phyloP scores from a whole-genome alignment of 163 green algal species.

The Prototheca cutis region DNA sequence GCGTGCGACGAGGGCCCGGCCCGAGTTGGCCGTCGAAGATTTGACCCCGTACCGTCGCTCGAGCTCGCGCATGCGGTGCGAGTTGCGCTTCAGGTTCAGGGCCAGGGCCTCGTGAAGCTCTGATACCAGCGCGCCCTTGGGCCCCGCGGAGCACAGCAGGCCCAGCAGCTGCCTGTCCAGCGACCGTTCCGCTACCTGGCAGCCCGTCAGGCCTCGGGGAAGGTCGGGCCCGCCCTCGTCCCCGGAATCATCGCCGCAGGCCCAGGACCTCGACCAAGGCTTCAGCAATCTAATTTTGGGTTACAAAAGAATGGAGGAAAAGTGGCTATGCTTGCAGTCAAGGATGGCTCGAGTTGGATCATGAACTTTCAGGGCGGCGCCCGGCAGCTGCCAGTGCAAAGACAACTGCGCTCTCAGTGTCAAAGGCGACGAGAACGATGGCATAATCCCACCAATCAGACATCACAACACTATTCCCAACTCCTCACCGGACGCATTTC shows the following conservation, averaged over 20 bases:
- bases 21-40: slow-evolving; percentile 4
- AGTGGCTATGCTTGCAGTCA: too few species aligned
- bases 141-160: too few species aligned
- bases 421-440: too few species aligned
- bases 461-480: too few species aligned
- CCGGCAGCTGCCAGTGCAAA: too few species aligned
- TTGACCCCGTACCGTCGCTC: slow-evolving; percentile 2
- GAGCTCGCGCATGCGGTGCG: slow-evolving; percentile 13
- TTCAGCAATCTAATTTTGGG: too few species aligned
- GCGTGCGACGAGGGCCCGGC: neutral
- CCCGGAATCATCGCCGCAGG: slow-evolving; percentile 12
- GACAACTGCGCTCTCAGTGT: too few species aligned
- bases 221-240: slow-evolving; percentile 11
- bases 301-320: too few species aligned
- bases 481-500: slow-evolving; percentile 25
- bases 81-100: slow-evolving; percentile 27
- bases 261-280: slow-evolving; percentile 4
- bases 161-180: slow-evolving; percentile 50
- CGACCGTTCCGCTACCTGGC: slow-evolving; percentile 31
- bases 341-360: too few species aligned
- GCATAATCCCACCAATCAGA: too few species aligned
- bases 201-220: neutral
- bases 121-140: slow-evolving; percentile 3
- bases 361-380: too few species aligned
- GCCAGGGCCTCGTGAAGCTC: slow-evolving; percentile 6